Evolutionary conservation across 495 filamentous ascomycete genomes (phyloP).

Genomic region (Podospora pseudoanserina): DNA sequence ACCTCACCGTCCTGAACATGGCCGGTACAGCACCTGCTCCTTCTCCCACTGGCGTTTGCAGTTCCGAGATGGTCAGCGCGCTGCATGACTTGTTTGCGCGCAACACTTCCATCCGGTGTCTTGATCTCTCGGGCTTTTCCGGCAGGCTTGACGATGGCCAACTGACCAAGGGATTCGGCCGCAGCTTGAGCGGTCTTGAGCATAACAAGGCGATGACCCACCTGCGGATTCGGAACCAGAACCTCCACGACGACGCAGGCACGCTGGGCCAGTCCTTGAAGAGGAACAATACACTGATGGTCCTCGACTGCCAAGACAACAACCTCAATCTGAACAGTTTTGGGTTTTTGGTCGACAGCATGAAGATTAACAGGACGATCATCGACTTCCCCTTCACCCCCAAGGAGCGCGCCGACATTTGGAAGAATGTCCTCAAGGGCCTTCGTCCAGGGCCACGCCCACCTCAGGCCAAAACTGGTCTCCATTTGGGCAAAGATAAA

Average conservation of each 20-base stretch:
- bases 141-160: slow-evolving; percentile 82
- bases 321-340: slow-evolving; percentile 39
- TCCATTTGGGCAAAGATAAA: slow-evolving; percentile 5
- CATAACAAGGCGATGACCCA: slow-evolving; percentile 71
- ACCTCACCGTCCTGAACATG: slow-evolving; percentile 77
- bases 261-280: slow-evolving; percentile 49
- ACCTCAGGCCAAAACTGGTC: neutral
- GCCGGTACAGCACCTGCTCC: slow-evolving; percentile 82
- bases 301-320: slow-evolving; percentile 43
- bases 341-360: slow-evolving; percentile 30
- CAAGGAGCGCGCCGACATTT: slow-evolving; percentile 24
- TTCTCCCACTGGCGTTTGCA: slow-evolving; percentile 50
- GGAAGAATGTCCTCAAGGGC: slow-evolving; percentile 24
- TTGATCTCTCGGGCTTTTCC: slow-evolving; percentile 88
- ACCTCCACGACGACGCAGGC: slow-evolving; percentile 44
- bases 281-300: slow-evolving; percentile 23
- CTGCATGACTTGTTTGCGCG: slow-evolving; percentile 71
- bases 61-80: slow-evolving; percentile 68
- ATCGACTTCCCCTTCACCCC: slow-evolving; percentile 28
- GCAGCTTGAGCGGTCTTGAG: slow-evolving; percentile 71
- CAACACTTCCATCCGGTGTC: slow-evolving; percentile 69
- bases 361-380: slow-evolving; percentile 27
- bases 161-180: slow-evolving; percentile 76
- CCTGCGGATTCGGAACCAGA: slow-evolving; percentile 66
- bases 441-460: slow-evolving; percentile 15